Percentiles rank a stretch among this genome's conserved stretches.
Evolutionary conservation across 78 protist species (phyloP).

Genomic region (Dictyostelium brefeldianum): DNA sequence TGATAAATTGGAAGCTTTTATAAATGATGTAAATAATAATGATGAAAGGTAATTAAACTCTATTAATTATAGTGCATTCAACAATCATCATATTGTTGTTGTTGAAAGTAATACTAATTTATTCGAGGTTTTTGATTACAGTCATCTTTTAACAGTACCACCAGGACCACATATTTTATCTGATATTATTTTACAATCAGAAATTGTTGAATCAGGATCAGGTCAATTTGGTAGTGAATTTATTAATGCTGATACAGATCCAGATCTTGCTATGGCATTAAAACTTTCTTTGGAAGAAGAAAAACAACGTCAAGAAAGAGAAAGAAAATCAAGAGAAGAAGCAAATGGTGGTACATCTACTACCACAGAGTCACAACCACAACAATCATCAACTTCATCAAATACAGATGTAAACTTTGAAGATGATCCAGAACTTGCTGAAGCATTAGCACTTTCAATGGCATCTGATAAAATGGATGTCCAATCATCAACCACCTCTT

Average conservation of each 20-base stretch:
- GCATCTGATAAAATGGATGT: constrained; percentile 37
- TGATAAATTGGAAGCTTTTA: constrained; percentile 92
- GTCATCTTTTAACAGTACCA: constrained; percentile 93
- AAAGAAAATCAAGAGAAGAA: constrained; percentile 55
- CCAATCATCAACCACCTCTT: constrained; percentile 2
- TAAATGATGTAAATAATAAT: constrained; percentile 91
- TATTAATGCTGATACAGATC: constrained; percentile 83
- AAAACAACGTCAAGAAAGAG: constrained; percentile 90
- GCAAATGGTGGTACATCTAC: constrained; percentile 46
- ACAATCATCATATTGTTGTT: too few species aligned
- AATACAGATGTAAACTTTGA: constrained; percentile 47
- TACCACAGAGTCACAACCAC: not conserved
- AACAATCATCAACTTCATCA: not conserved
- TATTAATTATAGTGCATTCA: too few species aligned
- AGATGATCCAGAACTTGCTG: constrained; percentile 83
- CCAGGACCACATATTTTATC: constrained; percentile 93
- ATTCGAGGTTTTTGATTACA: too few species aligned
- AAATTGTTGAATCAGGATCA: constrained; percentile 76
- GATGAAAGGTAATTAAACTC: constrained; percentile 92
- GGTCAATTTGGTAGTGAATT: constrained; percentile 55
- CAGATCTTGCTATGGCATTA: constrained; percentile 95
- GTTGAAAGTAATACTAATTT: too few species aligned
- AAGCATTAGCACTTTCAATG: constrained; percentile 86
- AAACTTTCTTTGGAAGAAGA: constrained; percentile 95
- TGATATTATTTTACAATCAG: constrained; percentile 87